Evolutionary conservation across 495 filamentous ascomycete species (phyloP), one percentile per base, ranked within the genome.

Genomic region (Sabuloglossum arenarium): DNA sequence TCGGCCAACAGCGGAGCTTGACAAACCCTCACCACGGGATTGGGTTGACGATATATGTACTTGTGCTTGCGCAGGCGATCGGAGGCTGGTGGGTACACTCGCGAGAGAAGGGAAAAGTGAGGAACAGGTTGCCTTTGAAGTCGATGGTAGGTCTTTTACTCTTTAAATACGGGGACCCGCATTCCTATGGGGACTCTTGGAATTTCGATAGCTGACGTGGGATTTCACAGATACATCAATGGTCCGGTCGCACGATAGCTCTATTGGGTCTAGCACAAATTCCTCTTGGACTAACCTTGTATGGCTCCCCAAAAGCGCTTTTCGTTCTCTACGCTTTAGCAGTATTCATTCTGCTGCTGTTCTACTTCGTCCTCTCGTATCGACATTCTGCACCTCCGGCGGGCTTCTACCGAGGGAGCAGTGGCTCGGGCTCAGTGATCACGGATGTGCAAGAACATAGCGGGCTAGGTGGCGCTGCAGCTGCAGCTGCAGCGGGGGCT

Each of bases 1-100:
- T 91, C 24, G 86, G 86, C 9, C 77, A 82, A 1, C 65, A 70
- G 50, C 75, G 89, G 58, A 87, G 79, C 62, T 72, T 96, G 60
- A 85, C 85, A 47, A 98, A 98, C 66, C 91, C 91, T 1, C 91
- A 98, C 58, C 70, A 72, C 70, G 88, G 88, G 56, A 96, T 97
- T 62, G 91, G 91, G 24, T 69, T 94, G 31, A 84, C 88, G 37
- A 80, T 98, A 56, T 97, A 91, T 67, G 82, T 86, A 29, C 69
- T 91, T 61, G 76, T 96, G 19, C 65, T 94, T 28, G 75, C 88
- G 24, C 93, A 96, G 63, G 75, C 81, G 8, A 59, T 96, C 23
- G 83, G 82, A 60, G 93, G 93, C 19, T 78, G 78, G 60, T 72
- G 85, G 37, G 73, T 93, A 37, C 76, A 82, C 57, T 72, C 73